These are phyloP conservation scores for Pyrenophora graminea DNA, from an alignment of 2,329 filamentous ascomycete species.

Conservation along the genomic window DNA sequence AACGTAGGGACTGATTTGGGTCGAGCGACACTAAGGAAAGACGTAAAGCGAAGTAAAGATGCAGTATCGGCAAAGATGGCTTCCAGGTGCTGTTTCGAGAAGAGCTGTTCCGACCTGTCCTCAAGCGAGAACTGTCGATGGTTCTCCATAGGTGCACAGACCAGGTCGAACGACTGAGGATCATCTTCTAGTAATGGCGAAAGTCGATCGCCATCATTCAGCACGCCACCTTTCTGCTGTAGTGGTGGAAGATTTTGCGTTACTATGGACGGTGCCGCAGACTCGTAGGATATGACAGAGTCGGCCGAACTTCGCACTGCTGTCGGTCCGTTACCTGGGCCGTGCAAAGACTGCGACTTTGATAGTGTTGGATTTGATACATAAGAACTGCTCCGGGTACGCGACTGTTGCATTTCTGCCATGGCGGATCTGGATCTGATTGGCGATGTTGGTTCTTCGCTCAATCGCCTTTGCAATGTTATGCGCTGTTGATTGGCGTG, in stretches of 20 bases:
- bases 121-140: slow-evolving; percentile 60
- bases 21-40: slow-evolving; percentile 65
- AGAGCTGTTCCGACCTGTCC: slow-evolving; percentile 65
- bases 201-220: slow-evolving; percentile 50
- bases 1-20: slow-evolving; percentile 68
- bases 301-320: slow-evolving; percentile 42
- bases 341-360: slow-evolving; percentile 12
- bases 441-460: slow-evolving; percentile 18
- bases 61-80: slow-evolving; percentile 68
- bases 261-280: slow-evolving; percentile 37
- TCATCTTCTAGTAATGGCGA: slow-evolving; percentile 58
- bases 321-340: slow-evolving; percentile 25
- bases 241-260: slow-evolving; percentile 47
- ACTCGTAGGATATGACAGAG: slow-evolving; percentile 44
- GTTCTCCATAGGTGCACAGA: slow-evolving; percentile 48
- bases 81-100: slow-evolving; percentile 67
- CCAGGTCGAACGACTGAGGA: slow-evolving; percentile 58
- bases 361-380: slow-evolving; percentile 13
- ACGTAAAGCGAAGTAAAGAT: slow-evolving; percentile 67
- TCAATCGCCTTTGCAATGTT: slow-evolving; percentile 23
- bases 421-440: slow-evolving; percentile 20
- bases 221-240: slow-evolving; percentile 47
- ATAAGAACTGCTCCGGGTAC: slow-evolving; percentile 21
- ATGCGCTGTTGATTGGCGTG: slow-evolving; percentile 25
- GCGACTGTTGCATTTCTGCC: slow-evolving; percentile 19